Percentiles rank a stretch among this genome's conserved stretches.
Evolutionary conservation across 805 yeast genomes (phyloP).

Genomic region (Tetrapisispora nanseiensis): DNA sequence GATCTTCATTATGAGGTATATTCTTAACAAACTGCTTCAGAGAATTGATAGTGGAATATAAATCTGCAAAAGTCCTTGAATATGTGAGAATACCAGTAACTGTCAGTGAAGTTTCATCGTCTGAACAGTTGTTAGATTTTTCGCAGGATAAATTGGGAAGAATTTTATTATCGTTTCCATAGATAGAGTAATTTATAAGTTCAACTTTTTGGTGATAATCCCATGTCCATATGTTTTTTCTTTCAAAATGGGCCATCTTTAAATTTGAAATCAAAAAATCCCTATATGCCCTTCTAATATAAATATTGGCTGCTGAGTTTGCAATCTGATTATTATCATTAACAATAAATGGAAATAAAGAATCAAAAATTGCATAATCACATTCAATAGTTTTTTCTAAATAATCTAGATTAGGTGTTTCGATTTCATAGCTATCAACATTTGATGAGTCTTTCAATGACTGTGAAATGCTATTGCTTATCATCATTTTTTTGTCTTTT

Average conservation of each 20-base stretch:
- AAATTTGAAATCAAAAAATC: slow-evolving; percentile 81
- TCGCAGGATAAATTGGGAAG: not conserved
- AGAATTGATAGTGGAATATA: not conserved
- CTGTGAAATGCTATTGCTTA: slow-evolving; percentile 59
- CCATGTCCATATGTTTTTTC: slow-evolving; percentile 1
- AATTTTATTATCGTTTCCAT: not conserved
- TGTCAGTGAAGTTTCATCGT: not conserved
- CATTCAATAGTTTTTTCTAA: slow-evolving; percentile 91
- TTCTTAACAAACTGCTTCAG: not conserved
- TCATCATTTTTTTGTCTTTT: slow-evolving; percentile 90
- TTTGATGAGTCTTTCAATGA: slow-evolving; percentile 74
- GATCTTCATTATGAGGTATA: not conserved
- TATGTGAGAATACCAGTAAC: not conserved
- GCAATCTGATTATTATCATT: slow-evolving; percentile 81
- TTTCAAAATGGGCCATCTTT: slow-evolving; percentile 39
- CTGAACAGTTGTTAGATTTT: not conserved
- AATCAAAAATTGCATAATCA: slow-evolving; percentile 92
- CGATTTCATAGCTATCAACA: slow-evolving; percentile 76
- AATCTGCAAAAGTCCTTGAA: not conserved
- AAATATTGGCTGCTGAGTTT: slow-evolving; percentile 94
- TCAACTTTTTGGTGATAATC: not conserved
- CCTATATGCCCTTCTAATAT: slow-evolving; percentile 91
- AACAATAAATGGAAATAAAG: slow-evolving; percentile 79
- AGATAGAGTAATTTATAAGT: no score
- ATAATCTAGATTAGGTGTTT: slow-evolving; percentile 61